phyloP scores from a whole-genome alignment of 352 stramenopile genomes.

The Globisporangium cylindrosporum region DNA sequence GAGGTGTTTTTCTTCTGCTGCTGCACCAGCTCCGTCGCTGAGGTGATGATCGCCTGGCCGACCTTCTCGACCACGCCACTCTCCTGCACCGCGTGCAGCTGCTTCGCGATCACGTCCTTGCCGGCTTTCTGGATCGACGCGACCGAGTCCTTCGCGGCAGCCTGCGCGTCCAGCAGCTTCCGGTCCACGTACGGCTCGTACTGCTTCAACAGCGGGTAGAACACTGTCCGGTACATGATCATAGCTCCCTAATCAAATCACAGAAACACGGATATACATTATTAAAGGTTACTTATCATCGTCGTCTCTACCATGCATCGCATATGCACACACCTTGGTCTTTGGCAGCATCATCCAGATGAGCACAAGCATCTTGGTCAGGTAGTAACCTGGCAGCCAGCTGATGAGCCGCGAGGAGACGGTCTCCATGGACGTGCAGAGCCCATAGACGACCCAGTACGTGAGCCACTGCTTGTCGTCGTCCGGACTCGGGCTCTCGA shows the following conservation, averaged over 20 bases:
- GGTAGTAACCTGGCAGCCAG: slow-evolving; percentile 93
- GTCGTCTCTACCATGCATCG: not conserved
- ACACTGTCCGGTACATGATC: slow-evolving; percentile 57
- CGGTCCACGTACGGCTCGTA: slow-evolving; percentile 70
- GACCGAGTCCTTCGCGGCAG: slow-evolving; percentile 42
- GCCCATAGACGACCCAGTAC: slow-evolving; percentile 96
- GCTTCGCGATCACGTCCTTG: slow-evolving; percentile 44
- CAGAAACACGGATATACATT: not conserved
- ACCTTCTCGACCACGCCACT: slow-evolving; percentile 53
- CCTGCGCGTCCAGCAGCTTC: slow-evolving; percentile 54
- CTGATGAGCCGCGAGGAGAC: slow-evolving; percentile 43
- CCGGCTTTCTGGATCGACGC: slow-evolving; percentile 46
- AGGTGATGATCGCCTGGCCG: slow-evolving; percentile 33
- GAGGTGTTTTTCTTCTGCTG: not conserved
- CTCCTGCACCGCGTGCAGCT: slow-evolving; percentile 43
- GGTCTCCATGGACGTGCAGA: slow-evolving; percentile 92
- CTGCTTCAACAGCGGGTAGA: slow-evolving; percentile 64
- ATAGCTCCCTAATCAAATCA: slow-evolving; percentile 40
- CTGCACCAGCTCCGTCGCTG: slow-evolving; percentile 11
- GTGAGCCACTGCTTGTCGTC: slow-evolving; percentile 88
- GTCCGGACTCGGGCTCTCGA: slow-evolving; percentile 49
- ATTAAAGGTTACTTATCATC: not conserved
- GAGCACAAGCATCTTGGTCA: slow-evolving; percentile 94
- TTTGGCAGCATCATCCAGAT: slow-evolving; percentile 95
- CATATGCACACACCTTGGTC: slow-evolving; percentile 47